Evolutionary conservation across 352 stramenopile species (phyloP).

Genomic region (Plasmopara halstedii): DNA sequence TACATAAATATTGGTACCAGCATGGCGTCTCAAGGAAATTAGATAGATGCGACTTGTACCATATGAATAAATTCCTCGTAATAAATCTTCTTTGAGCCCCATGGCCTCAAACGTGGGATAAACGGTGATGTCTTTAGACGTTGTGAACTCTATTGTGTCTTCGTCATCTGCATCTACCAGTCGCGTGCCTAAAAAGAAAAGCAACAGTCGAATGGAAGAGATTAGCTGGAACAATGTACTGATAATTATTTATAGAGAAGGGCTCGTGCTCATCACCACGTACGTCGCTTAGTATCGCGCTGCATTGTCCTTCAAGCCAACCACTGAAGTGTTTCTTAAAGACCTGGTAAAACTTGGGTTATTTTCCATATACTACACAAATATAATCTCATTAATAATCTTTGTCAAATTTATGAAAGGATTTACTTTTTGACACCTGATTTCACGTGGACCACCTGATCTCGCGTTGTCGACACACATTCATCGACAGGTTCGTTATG

Average conservation of each 20-base stretch:
- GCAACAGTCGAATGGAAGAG: neutral
- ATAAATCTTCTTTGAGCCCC: conserved; percentile 88
- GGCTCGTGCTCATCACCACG: too few species aligned
- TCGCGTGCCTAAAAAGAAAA: conserved; percentile 33
- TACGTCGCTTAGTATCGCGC: conserved; percentile 24
- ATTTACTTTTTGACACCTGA: too few species aligned
- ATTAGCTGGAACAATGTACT: conserved; percentile 4
- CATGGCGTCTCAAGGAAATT: too few species aligned
- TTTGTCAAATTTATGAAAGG: too few species aligned
- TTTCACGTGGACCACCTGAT: too few species aligned
- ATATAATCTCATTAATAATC: too few species aligned
- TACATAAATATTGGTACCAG: too few species aligned
- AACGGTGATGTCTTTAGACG: conserved; percentile 84
- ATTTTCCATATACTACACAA: too few species aligned
- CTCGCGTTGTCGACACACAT: too few species aligned
- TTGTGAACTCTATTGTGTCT: conserved; percentile 86
- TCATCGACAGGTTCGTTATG: too few species aligned
- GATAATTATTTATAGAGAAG: neutral
- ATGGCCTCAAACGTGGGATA: conserved; percentile 88
- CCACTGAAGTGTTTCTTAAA: too few species aligned
- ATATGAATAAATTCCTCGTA: conserved; percentile 87
- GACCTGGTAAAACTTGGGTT: too few species aligned
- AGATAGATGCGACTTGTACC: conserved; percentile 25
- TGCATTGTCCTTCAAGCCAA: conserved; percentile 12
- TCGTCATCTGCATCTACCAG: conserved; percentile 55